A percentile compares a stretch with the other conserved stretches of the same genome.
Evolutionary conservation across 441 rosid species (phyloP).

Genomic region (Raphanus hybrid): DNA sequence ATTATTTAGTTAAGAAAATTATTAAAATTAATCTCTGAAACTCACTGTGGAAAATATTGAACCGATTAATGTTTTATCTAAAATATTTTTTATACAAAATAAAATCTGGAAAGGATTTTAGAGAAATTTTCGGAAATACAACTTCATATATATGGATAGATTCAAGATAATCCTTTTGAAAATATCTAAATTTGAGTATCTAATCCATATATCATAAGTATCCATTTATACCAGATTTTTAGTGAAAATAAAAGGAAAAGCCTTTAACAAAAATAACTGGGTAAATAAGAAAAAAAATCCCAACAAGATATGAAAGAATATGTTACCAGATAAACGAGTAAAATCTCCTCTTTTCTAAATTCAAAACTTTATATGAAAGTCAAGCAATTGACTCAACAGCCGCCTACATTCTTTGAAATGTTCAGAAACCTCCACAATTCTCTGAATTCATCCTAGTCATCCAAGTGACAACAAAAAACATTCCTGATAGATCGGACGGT

Average conservation of each 20-base stretch:
- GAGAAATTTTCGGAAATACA: too few relatives aligned
- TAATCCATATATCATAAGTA: background rate
- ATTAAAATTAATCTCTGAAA: too few relatives aligned
- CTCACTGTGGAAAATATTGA: too few relatives aligned
- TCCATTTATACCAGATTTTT: background rate
- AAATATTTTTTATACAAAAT: too few relatives aligned
- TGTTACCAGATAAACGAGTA: background rate
- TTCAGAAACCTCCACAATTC: background rate
- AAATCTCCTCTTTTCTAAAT: background rate
- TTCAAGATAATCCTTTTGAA: too few relatives aligned
- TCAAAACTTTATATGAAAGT: background rate
- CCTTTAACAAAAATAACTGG: background rate
- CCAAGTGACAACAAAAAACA: background rate
- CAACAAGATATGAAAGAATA: background rate
- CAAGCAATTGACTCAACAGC: slow-evolving; percentile 1
- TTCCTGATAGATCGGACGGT: slow-evolving; percentile 18
- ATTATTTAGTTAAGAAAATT: too few relatives aligned
- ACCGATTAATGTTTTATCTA: too few relatives aligned
- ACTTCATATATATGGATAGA: too few relatives aligned
- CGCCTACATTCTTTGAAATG: background rate
- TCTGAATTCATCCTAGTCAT: slow-evolving; percentile 37
- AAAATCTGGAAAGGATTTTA: too few relatives aligned
- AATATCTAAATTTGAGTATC: too few relatives aligned
- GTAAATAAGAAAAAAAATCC: background rate
- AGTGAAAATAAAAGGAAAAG: background rate